phyloP scores from a whole-genome alignment of 805 yeast species.

The Cyberlindnera mississippiensis region DNA sequence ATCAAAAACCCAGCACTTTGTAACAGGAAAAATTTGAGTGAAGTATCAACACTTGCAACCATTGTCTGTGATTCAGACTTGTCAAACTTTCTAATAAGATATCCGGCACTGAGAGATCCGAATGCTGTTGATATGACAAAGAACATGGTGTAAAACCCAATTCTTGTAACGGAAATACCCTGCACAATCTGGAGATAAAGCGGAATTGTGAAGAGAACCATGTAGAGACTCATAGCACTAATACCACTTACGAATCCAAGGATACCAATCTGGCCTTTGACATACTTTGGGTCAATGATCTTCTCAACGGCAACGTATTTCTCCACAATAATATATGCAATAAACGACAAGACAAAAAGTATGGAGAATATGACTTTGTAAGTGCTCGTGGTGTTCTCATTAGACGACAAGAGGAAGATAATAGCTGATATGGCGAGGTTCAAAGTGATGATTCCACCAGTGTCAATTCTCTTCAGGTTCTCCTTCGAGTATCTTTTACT shows the following conservation, averaged over 20 bases:
- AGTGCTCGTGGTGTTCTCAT: slow-evolving; percentile 13
- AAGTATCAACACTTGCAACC: slow-evolving; percentile 19
- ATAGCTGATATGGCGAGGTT: slow-evolving; percentile 33
- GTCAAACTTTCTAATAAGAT: slow-evolving; percentile 26
- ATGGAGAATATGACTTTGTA: slow-evolving; percentile 15
- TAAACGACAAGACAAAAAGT: slow-evolving; percentile 11
- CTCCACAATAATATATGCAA: slow-evolving; percentile 33
- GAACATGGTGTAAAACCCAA: slow-evolving; percentile 39
- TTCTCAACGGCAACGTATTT: slow-evolving; percentile 35
- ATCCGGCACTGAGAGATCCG: slow-evolving; percentile 39
- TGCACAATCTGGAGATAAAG: slow-evolving; percentile 42
- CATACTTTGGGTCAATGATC: slow-evolving; percentile 37
- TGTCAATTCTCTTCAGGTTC: slow-evolving; percentile 36
- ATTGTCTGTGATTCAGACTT: slow-evolving; percentile 23
- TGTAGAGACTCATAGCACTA: slow-evolving; percentile 35
- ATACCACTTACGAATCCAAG: slow-evolving; percentile 36
- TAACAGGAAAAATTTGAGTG: slow-evolving; percentile 14
- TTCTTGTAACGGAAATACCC: slow-evolving; percentile 33
- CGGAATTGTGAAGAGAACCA: slow-evolving; percentile 36
- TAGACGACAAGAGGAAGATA: slow-evolving; percentile 32
- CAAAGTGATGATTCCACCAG: slow-evolving; percentile 37
- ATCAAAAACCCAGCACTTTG: slow-evolving; percentile 21
- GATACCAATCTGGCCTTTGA: slow-evolving; percentile 37
- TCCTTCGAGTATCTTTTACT: slow-evolving; percentile 28
- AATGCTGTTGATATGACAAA: slow-evolving; percentile 37